A percentile compares a stretch with the other conserved stretches of the same genome.
These are phyloP conservation scores for Candida smagusa DNA, from an alignment of 1,139 yeast species.

Conservation along the genomic window DNA sequence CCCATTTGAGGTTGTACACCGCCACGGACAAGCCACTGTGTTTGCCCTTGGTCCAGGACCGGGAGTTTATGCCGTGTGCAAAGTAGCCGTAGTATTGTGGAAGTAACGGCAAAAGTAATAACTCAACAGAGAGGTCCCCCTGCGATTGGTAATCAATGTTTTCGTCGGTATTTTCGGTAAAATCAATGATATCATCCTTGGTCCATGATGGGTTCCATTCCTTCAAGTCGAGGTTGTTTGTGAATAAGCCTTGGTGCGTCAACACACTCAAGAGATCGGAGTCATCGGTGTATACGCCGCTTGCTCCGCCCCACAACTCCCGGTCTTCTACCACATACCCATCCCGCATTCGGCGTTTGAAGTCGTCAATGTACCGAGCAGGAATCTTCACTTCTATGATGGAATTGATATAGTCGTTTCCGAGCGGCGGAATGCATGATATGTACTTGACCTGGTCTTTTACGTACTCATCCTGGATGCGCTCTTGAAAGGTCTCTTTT, in stretches of 20 bases:
- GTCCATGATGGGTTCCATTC: conserved; percentile 38
- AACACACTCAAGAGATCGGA: conserved; percentile 76
- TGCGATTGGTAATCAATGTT: conserved; percentile 9
- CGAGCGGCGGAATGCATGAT: conserved; percentile 46
- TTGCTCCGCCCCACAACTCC: conserved; percentile 85
- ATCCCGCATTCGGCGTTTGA: conserved; percentile 16
- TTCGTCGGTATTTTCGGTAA: conserved; percentile 1
- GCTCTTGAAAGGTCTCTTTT: conserved; percentile 24
- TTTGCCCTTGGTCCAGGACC: conserved; percentile 55
- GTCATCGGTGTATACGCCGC: conserved; percentile 82
- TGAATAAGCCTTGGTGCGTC: conserved; percentile 68
- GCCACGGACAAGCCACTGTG: conserved; percentile 74
- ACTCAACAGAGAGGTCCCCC: conserved; percentile 65
- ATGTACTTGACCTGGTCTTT: conserved; percentile 24
- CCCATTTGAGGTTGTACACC: conserved; percentile 56
- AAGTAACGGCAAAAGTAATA: conserved; percentile 69
- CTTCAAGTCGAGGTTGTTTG: conserved; percentile 24
- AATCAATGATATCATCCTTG: conserved; percentile 18
- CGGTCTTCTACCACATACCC: conserved; percentile 46
- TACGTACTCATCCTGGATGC: conserved; percentile 14
- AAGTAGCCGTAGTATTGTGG: conserved; percentile 58
- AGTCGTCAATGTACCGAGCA: conserved; percentile 29
- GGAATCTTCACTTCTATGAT: conserved; percentile 67
- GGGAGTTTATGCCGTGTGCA: conserved; percentile 67
- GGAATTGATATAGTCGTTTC: conserved; percentile 54